phyloP scores from a whole-genome alignment of 2,329 filamentous ascomycete species.

The Xylariaceae sp. region DNA sequence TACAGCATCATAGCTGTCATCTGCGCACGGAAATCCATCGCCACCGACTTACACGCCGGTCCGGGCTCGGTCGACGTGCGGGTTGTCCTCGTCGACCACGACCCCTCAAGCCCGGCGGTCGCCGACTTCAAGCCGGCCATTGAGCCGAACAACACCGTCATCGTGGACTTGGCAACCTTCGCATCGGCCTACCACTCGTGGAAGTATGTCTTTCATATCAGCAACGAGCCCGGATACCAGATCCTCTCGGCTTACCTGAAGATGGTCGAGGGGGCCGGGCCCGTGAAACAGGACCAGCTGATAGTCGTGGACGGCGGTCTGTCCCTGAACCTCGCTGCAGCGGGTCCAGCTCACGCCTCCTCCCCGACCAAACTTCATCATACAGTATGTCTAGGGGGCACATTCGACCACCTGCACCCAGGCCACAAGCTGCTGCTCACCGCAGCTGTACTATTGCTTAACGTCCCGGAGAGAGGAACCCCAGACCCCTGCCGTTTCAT shows the following conservation, averaged over 20 bases:
- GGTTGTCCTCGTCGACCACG: conserved; percentile 64
- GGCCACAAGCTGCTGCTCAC: conserved; percentile 95
- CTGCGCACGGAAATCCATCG: conserved; percentile 55
- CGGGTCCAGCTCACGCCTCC: conserved; percentile 7
- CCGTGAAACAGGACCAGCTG: conserved; percentile 42
- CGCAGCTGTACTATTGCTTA: conserved; percentile 69
- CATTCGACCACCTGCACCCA: conserved; percentile 91
- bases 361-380: conserved; percentile 35
- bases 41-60: conserved; percentile 49
- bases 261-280: conserved; percentile 38
- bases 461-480: conserved; percentile 35
- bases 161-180: conserved; percentile 45
- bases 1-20: conserved; percentile 72
- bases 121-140: conserved; percentile 29
- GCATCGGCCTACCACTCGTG: conserved; percentile 50
- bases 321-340: conserved; percentile 30
- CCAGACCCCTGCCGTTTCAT: conserved; percentile 52
- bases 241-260: conserved; percentile 44
- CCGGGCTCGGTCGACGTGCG: conserved; percentile 68
- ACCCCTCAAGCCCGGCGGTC: conserved; percentile 25
- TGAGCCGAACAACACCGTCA: conserved; percentile 36
- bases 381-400: conserved; percentile 77
- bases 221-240: conserved; percentile 55
- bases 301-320: conserved; percentile 46
- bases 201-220: conserved; percentile 57